Evolutionary conservation across 495 filamentous ascomycete species (phyloP), one percentile per base, ranked within the genome.

Genomic region (Elaphomyces granulatus): DNA sequence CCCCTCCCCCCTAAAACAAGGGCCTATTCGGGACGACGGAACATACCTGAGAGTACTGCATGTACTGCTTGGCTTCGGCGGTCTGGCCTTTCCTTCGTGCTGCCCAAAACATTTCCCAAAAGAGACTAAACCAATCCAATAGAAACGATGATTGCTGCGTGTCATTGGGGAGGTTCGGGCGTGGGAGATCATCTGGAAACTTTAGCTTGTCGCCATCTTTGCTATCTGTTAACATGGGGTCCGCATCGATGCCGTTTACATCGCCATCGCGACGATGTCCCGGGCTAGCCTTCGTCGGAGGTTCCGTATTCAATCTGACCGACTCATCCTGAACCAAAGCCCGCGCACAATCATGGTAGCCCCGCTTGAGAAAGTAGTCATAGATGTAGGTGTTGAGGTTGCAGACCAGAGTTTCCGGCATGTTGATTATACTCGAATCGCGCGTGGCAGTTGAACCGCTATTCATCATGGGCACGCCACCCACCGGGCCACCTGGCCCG

Each of bases 311-410:
- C 17, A 68, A 41, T 39, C 66, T 67, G 44, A 66, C 53, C 10
- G 53, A 56, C 32, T 67, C 63, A 40, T 67, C 63, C 34, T 61
- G 60, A 34, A 83, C 58, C 30, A 95, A 63, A 14, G 77, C 70
- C 48, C 79, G 74, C 41, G 90, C 90, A 46, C 78, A 77, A 37
- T 87, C 80, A 49, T 74, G 79, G 68, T 92, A 80, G 38, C 72
- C 71, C 56, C 83, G 80, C 52, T 80, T 81, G 30, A 94, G 60
- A 41, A 98, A 87, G 56, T 96, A 95, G 50, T 94, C 87, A 67
- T 96, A 96, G 43, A 98, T 98, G 55, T 88, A 94, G 2, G 86
- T 94, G 63, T 96, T 92, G 20, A 96, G 76, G 8, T 84, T 92
- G 62, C 87, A 84, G 36, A 96, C 75, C 51, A 64, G 64, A n/a